Evolutionary conservation across 192 early-diverging fungal species (phyloP).

Genomic region (Chytriomyces sp.): DNA sequence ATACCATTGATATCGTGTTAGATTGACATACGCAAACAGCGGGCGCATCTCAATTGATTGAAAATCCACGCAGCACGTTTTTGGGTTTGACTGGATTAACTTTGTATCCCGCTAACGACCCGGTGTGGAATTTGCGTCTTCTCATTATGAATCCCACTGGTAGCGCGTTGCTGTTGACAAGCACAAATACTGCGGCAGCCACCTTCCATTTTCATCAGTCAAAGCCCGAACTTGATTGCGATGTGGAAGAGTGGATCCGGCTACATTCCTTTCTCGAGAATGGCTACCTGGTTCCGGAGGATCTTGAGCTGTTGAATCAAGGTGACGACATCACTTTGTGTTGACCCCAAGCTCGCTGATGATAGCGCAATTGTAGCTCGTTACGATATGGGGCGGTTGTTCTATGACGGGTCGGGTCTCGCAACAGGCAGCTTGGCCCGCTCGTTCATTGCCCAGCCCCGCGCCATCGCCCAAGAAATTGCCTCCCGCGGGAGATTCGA

Average conservation of each 20-base stretch:
- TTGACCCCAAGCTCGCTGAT: not conserved
- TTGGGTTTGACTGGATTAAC: not conserved
- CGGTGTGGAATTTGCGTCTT: not conserved
- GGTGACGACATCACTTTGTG: not conserved
- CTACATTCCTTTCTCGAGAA: not conserved
- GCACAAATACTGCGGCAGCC: not conserved
- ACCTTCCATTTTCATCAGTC: not conserved
- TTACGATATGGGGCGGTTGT: not conserved
- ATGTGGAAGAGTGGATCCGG: not conserved
- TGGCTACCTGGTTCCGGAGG: not conserved
- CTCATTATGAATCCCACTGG: not conserved
- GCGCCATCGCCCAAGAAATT: not conserved
- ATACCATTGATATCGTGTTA: not conserved
- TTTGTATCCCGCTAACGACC: not conserved
- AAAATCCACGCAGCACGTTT: not conserved
- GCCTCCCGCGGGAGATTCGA: not conserved
- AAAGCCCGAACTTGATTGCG: not conserved
- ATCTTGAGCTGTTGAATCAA: not conserved
- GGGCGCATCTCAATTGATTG: not conserved
- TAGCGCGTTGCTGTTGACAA: not conserved
- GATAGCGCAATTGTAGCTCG: not conserved
- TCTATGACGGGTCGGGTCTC: slow-evolving; percentile 1
- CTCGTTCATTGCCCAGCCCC: not conserved
- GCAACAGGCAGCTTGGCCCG: not conserved
- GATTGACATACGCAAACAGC: not conserved